A percentile compares a stretch with the other conserved stretches of the same genome.
phyloP scores from a whole-genome alignment of 371 early-diverging fungal genomes.

The Dentiscutata heterogama region DNA sequence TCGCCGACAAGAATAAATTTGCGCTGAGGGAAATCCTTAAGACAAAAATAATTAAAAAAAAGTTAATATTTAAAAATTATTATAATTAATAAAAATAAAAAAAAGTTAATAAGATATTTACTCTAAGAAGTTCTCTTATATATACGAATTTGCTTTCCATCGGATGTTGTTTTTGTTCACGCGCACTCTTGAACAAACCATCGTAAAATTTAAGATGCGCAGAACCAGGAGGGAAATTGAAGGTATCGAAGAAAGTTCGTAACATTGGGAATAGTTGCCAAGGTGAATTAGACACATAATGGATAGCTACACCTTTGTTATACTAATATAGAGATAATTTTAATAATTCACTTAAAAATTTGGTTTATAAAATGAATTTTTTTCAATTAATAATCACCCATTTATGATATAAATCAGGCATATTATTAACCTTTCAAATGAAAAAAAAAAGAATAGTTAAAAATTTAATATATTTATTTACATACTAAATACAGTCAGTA shows the following conservation, averaged over 20 bases:
- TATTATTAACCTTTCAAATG: conserved; percentile 46
- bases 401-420: conserved; percentile 53
- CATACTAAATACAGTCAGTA: background rate
- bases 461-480: background rate
- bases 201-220: conserved; percentile 76
- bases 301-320: conserved; percentile 76
- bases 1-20: conserved; percentile 92
- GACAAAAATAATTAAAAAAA: conserved; percentile 46
- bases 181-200: conserved; percentile 50
- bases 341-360: background rate
- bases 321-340: conserved; percentile 53
- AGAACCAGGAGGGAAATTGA: conserved; percentile 84
- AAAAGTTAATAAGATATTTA: background rate
- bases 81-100: background rate
- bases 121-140: conserved; percentile 46
- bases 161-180: conserved; percentile 45
- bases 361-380: background rate
- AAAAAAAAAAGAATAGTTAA: background rate
- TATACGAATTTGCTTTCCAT: conserved; percentile 47
- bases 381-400: conserved; percentile 47
- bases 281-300: conserved; percentile 94
- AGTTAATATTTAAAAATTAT: background rate
- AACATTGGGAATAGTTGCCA: conserved; percentile 87
- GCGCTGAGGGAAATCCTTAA: conserved; percentile 80
- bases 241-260: conserved; percentile 70